phyloP scores from a whole-genome alignment of 2,329 filamentous ascomycete genomes.

The Aspergillus fijiensis region DNA sequence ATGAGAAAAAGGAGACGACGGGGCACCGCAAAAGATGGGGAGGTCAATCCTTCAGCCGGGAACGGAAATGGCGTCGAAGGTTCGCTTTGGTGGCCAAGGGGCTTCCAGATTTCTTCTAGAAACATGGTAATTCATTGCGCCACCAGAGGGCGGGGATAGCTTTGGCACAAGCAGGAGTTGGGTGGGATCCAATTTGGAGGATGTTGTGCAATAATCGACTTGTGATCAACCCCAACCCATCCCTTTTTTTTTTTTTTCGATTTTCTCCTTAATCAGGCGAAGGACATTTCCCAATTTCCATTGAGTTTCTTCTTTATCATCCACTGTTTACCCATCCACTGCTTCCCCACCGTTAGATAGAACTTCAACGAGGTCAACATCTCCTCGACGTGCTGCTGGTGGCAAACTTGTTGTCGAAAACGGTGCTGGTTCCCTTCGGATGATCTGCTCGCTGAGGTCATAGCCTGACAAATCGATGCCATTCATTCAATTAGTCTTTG shows the following conservation, averaged over 20 bases:
- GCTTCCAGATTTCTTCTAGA: conserved; percentile 41
- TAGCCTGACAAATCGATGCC: not conserved
- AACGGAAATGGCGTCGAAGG: conserved; percentile 23
- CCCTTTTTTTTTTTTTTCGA: not conserved
- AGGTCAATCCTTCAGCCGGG: conserved; percentile 10
- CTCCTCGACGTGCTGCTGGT: not conserved
- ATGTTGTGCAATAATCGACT: not conserved
- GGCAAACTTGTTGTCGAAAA: not conserved
- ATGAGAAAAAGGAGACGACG: conserved; percentile 2
- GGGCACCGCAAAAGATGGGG: not conserved
- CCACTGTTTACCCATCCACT: too few relatives aligned
- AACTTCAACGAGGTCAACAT: not conserved
- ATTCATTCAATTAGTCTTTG: not conserved
- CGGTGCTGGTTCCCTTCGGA: not conserved
- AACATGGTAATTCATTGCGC: conserved; percentile 19
- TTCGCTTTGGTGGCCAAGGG: conserved; percentile 21
- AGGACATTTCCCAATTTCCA: not conserved
- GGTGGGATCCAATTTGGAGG: too few relatives aligned
- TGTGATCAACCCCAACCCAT: not conserved
- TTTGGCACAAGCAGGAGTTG: not conserved
- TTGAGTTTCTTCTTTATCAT: too few relatives aligned
- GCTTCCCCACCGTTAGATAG: not conserved
- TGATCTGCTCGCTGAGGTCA: conserved; percentile 10
- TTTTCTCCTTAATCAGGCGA: not conserved
- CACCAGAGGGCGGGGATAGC: conserved; percentile 4